phyloP scores from a whole-genome alignment of 1,139 yeast species.

The Hyphopichia pseudoburtonii region DNA sequence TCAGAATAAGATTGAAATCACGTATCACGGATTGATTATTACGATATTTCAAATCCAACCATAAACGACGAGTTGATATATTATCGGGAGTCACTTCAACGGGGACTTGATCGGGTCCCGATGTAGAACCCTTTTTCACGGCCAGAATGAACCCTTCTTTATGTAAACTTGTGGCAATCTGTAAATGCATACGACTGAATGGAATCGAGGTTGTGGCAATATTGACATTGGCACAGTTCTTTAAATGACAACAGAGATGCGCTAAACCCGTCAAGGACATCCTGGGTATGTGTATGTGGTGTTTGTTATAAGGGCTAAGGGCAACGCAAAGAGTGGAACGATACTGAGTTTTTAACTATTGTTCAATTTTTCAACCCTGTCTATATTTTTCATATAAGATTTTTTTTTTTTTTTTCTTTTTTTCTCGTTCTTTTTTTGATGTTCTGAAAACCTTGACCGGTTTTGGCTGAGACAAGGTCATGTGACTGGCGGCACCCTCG shows the following conservation, averaged over 20 bases:
- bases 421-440: not conserved
- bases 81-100: slow-evolving; percentile 88
- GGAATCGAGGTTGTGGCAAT: slow-evolving; percentile 80
- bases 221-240: slow-evolving; percentile 80
- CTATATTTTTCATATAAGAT: not conserved
- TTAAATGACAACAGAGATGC: slow-evolving; percentile 83
- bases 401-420: not conserved
- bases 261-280: slow-evolving; percentile 90
- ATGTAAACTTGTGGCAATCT: slow-evolving; percentile 79
- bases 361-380: too few species aligned
- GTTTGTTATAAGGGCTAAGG: too few species aligned
- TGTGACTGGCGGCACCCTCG: too few species aligned
- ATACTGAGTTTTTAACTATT: not conserved
- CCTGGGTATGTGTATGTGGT: not conserved
- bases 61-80: slow-evolving; percentile 79
- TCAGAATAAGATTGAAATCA: slow-evolving; percentile 71
- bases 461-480: too few species aligned
- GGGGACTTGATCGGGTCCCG: slow-evolving; percentile 80
- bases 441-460: too few species aligned
- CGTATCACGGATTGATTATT: slow-evolving; percentile 75
- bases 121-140: slow-evolving; percentile 80
- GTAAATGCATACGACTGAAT: slow-evolving; percentile 78
- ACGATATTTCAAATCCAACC: slow-evolving; percentile 91
- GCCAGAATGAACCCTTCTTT: slow-evolving; percentile 87
- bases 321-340: too few species aligned